Base-by-base conservation (phyloP, 495 filamentous ascomycete species). In the Annulohypoxylon maeteangense region DNA sequence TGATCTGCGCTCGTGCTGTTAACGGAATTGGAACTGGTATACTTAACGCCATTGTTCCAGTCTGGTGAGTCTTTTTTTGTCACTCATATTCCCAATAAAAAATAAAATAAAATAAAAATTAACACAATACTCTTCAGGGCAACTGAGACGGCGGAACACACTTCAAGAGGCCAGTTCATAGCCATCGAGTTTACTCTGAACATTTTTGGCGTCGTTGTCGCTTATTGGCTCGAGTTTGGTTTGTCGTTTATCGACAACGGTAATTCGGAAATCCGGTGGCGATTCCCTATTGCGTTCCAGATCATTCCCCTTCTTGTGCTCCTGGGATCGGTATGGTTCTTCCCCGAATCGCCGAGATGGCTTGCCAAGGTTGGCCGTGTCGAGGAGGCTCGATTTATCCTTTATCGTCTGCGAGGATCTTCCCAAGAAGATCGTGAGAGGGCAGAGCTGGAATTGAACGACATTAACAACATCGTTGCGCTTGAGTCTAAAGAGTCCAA, bases 11-110 rank as follows among this genome's bases (percentile, higher is more conserved):
- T 23, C 86, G 90, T 62, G 80, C 86, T 18, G 78, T 91, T 59
- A 91, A 91, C 63, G 90, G 90, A 12, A 86, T 89, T 50, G 90
- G 90, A n/a, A 92, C 90, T n/a, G 90, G 90, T 40, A 88, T 91
- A 51, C 74, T 92, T 25, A 92, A 90, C 66, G 87, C 89, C 14
- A 90, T 92, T 55, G 85, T 89, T n/a, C 90, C 90, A 1, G 90
- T 91, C 32, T 91, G 89, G 75, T 76, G 8, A 70, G 75, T 47
- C 25, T 25, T 31, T 34, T 12, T 6, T 22, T 4, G 84, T 6
- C 22, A 12, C 36, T 22, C 32, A 7, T 16, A 65, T n/a, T 11
- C 20, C 8, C 12, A 31, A 31, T 47, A 8, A 48, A n/a, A n/a
- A n/a, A n/a, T n/a, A n/a, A n/a, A n/a, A n/a, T n/a, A n/a, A n/a